Evolutionary conservation across 805 yeast genomes (phyloP).

Genomic region (Yamadazyma sp.): DNA sequence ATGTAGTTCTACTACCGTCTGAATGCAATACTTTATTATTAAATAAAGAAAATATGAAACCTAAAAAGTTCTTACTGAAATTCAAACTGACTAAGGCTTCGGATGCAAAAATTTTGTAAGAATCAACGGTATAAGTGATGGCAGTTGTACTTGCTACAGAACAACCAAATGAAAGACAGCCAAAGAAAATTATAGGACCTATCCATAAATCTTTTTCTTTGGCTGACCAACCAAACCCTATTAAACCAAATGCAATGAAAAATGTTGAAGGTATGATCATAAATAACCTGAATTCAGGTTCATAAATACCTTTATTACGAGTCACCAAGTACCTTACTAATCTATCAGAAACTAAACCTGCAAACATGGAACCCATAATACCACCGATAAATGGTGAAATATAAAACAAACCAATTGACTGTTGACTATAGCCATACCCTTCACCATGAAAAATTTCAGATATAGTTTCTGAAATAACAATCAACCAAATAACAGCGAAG

Average conservation of each 20-base stretch:
- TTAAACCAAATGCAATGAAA: constrained; percentile 46
- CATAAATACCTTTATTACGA: constrained; percentile 54
- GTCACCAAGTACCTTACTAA: constrained; percentile 43
- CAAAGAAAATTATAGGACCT: constrained; percentile 56
- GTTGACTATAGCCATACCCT: constrained; percentile 40
- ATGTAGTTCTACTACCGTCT: constrained; percentile 45
- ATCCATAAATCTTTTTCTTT: constrained; percentile 47
- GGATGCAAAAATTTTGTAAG: constrained; percentile 54
- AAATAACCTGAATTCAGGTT: constrained; percentile 58
- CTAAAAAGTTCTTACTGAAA: constrained; percentile 51
- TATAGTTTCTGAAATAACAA: constrained; percentile 56
- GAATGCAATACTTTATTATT: constrained; percentile 44
- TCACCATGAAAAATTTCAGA: constrained; percentile 43
- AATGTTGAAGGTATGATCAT: constrained; percentile 50
- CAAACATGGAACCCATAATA: constrained; percentile 50
- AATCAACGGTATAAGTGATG: constrained; percentile 57
- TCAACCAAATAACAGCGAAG: constrained; percentile 61
- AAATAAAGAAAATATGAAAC: constrained; percentile 56
- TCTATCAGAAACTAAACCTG: constrained; percentile 50
- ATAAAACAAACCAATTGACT: constrained; percentile 51
- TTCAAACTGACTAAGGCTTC: constrained; percentile 58
- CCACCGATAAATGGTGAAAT: constrained; percentile 58
- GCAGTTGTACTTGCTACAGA: constrained; percentile 61
- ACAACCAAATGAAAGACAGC: constrained; percentile 57
- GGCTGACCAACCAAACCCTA: constrained; percentile 65